Base-by-base conservation (phyloP, 1,284 basidiomycete genomes). In the Jaminaea rosea region DNA sequence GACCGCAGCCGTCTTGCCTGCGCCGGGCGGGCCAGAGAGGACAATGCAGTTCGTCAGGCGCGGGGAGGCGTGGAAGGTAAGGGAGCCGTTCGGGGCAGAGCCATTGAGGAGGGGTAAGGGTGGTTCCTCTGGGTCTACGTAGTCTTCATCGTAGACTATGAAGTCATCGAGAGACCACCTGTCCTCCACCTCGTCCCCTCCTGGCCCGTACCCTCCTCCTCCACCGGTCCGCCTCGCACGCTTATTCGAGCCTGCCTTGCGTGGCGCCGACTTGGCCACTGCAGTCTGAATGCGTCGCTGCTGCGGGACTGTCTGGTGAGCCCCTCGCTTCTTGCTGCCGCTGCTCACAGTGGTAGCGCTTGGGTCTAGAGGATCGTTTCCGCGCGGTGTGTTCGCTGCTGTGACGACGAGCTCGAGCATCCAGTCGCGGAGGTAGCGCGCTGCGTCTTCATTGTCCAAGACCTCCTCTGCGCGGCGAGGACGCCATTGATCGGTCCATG, bases 1-100 rank as follows among this genome's bases (percentile, higher is more conserved):
- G 24, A 73, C 65, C 13, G 63, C 59, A 0, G 70, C 67, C 1
- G 70, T 69, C 52, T 73, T 73, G 28, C 68, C 63, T 5, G 49
- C 39, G 15, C 72, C 72, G 9, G 51, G 50, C 0, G 89, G 88
- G 0, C 94, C 94, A 21, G 78, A 69, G 24, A 99, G 80, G 2
- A 98, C 24, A 15, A 71, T 60, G 56, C 65, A 65, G 52, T 72
- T 67, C 2, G 59, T 60, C 10, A 53, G 44, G 24, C 19, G 31
- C 7, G 29, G 9, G 10, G 17, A 9, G n/a, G 29, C 26, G 10
- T 24, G 78, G 75, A 75, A 51, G 42, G 17, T 19, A 17, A 44
- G 47, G 28, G 11, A 19, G 17, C 11, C 39, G 5, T 42, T 23
- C 2, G 19, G 19, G 13, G 19, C 19, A 3, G 39, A 66, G 56